phyloP scores from a whole-genome alignment of 73 alveolate genomes.

The Uronychia binucleata region DNA sequence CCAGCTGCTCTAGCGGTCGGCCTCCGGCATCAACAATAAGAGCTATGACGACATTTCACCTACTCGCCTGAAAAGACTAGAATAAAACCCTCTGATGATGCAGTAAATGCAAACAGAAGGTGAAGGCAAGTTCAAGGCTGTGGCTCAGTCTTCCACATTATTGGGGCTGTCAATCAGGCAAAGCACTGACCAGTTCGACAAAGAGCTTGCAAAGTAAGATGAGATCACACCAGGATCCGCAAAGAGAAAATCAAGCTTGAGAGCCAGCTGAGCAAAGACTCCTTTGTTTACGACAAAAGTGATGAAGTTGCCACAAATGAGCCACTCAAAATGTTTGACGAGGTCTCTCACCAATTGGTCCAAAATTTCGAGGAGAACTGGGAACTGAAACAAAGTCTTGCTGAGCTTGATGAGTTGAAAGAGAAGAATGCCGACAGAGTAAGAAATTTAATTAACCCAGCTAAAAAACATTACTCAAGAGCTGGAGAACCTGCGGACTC shows the following conservation, averaged over 20 bases:
- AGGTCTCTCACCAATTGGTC: not conserved
- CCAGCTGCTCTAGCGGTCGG: constrained; percentile 52
- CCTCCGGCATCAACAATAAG: no score
- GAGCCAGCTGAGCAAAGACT: not conserved
- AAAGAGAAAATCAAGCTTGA: not conserved
- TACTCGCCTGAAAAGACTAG: no score
- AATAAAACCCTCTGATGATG: no score
- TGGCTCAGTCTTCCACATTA: no score
- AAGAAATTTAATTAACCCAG: not conserved
- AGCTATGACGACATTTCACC: no score
- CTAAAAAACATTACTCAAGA: not conserved
- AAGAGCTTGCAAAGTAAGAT: not conserved
- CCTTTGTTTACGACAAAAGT: no score
- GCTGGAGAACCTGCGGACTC: not conserved
- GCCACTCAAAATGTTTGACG: not conserved
- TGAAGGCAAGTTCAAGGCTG: no score
- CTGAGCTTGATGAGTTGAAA: constrained; percentile 22
- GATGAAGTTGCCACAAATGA: no score
- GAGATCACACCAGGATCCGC: not conserved
- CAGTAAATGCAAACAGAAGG: no score
- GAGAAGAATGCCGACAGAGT: constrained; percentile 13
- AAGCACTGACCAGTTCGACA: not conserved
- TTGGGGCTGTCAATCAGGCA: no score
- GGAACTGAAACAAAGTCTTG: constrained; percentile 22
- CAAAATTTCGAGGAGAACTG: constrained; percentile 31